Percentiles rank a stretch among this genome's conserved stretches.
phyloP scores from a whole-genome alignment of 2,329 filamentous ascomycete species.

The Fonsecaea monophora region DNA sequence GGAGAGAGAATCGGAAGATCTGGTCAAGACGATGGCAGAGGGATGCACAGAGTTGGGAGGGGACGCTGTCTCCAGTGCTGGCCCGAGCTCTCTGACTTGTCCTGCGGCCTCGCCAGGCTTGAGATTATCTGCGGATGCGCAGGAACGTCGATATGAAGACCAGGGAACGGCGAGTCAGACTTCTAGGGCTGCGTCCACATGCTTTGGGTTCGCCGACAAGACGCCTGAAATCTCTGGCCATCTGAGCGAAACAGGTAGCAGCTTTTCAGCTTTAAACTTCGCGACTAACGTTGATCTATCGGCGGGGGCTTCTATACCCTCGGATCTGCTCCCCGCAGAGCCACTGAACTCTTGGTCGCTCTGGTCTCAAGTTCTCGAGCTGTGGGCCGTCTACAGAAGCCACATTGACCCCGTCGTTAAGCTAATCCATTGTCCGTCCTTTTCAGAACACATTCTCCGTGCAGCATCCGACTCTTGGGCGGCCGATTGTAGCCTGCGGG shows the following conservation, averaged over 20 bases:
- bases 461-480: not conserved
- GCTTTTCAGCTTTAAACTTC: not conserved
- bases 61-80: not conserved
- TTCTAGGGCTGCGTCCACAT: not conserved
- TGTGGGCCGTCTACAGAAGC: not conserved
- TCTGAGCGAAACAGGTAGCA: not conserved
- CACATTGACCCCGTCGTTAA: not conserved
- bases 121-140: not conserved
- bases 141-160: not conserved
- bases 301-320: not conserved
- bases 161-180: not conserved
- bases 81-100: not conserved
- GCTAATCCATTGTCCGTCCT: slow-evolving; percentile 1
- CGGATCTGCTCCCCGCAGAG: not conserved
- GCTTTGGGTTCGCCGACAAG: not conserved
- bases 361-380: not conserved
- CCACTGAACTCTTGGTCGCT: not conserved
- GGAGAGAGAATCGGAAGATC: slow-evolving; percentile 9
- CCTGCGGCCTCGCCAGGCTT: not conserved
- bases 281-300: not conserved
- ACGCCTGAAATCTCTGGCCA: not conserved
- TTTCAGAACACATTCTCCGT: not conserved
- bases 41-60: not conserved
- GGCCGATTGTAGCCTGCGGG: not conserved
- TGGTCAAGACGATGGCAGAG: slow-evolving; percentile 5